Conservation (phyloP, 2,329 filamentous ascomycete genomes). For the Capronia coronata region DNA sequence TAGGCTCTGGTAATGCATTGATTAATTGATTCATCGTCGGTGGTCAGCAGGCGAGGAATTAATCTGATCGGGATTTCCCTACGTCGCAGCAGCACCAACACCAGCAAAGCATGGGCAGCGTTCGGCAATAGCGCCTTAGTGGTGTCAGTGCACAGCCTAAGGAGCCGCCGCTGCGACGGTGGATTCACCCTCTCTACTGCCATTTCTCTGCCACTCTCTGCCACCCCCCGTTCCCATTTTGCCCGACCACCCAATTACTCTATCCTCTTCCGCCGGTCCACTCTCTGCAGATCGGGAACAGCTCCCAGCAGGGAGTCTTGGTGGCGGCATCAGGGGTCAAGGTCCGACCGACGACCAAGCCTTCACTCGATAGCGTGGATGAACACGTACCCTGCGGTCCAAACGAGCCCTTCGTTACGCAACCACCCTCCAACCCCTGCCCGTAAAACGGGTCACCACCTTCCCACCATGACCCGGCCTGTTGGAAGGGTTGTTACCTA, state of each 20-base stretch:
- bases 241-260: conserved; percentile 1
- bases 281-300: conserved; percentile 18
- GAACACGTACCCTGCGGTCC: conserved; percentile 4
- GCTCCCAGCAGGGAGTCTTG: conserved; percentile 3
- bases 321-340: neutral
- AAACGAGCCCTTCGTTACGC: conserved; percentile 6
- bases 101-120: neutral
- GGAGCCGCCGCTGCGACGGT: conserved; percentile 24
- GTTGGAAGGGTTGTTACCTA: neutral
- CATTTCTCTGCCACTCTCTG: neutral
- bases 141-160: conserved; percentile 17
- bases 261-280: conserved; percentile 6
- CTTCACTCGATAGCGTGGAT: neutral
- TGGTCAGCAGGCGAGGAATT: neutral
- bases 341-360: neutral
- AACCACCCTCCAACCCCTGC: conserved; percentile 1
- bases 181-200: neutral
- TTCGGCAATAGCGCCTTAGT: conserved; percentile 5
- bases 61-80: neutral
- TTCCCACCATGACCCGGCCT: neutral
- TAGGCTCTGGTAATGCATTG: too few relatives aligned
- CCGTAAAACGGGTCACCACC: neutral
- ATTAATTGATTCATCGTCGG: neutral
- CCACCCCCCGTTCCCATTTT: neutral
- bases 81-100: neutral